A percentile compares a stretch with the other conserved stretches of the same genome.
These are phyloP conservation scores for Penicilliopsis zonata DNA, from an alignment of 495 filamentous ascomycete genomes.

Conservation along the genomic window DNA sequence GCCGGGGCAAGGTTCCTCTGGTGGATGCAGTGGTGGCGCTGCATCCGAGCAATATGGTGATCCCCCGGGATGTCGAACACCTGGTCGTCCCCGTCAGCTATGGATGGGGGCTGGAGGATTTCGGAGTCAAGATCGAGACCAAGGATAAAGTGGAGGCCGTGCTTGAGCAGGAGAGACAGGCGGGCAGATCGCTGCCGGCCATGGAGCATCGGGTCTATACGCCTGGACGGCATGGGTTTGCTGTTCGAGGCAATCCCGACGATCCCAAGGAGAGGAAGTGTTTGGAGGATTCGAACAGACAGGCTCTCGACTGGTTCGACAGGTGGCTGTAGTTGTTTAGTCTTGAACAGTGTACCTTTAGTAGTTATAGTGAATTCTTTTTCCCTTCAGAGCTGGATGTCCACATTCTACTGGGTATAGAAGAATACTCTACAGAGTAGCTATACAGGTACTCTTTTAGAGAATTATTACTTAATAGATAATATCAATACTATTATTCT, in stretches of 20 bases:
- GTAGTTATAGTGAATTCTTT: too few relatives aligned
- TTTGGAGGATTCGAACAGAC: constrained; percentile 18
- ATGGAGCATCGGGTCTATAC: constrained; percentile 21
- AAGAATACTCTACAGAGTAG: too few relatives aligned
- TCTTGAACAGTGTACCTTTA: too few relatives aligned
- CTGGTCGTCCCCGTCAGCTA: constrained; percentile 19
- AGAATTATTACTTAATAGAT: neutral
- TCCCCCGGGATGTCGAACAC: constrained; percentile 27
- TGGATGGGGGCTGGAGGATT: constrained; percentile 28
- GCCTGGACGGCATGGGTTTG: constrained; percentile 26
- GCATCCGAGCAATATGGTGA: constrained; percentile 23
- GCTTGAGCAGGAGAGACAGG: constrained; percentile 9
- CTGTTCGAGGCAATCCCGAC: constrained; percentile 20
- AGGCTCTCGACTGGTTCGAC: constrained; percentile 18
- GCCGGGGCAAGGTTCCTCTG: constrained; percentile 17
- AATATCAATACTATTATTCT: neutral
- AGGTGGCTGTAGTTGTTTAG: constrained; percentile 13
- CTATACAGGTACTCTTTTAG: neutral
- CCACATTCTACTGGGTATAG: too few relatives aligned
- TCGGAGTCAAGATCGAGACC: constrained; percentile 8
- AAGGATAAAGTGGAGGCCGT: constrained; percentile 16
- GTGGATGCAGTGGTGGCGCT: constrained; percentile 23
- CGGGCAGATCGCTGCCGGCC: constrained; percentile 12
- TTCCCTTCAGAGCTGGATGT: too few relatives aligned
- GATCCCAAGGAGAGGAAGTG: constrained; percentile 15